Evolutionary conservation across 306 rosid genomes (phyloP), one percentile per base, ranked within the genome.

Genomic region (Urtica urens): DNA sequence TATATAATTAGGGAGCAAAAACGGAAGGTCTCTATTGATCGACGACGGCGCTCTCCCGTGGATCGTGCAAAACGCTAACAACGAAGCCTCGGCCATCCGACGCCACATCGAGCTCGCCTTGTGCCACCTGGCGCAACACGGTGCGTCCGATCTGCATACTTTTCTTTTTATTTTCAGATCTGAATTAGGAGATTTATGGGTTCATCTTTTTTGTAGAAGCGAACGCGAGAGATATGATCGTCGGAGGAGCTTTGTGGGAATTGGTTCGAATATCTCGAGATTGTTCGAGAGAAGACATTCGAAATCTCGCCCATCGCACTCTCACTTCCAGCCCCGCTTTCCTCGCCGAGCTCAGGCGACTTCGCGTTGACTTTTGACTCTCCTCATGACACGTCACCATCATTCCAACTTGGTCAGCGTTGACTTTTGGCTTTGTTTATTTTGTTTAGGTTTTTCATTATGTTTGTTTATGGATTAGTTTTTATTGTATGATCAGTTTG

Each of bases 51-150:
- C 92, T 51, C 94, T 90, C 65, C 61, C 95, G 57, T 90, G 99
- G 99, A 85, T 90, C 49, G 95, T 90, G 25, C 87, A 85, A 74
- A 85, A 85, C 65, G 94, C 99, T 29, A 90, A 85, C 59, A 85
- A 77, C 26, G 95, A 85, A 43, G 95, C 93, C 57, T 73, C 99
- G 0, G 71, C 95, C 25, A 76, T 85, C 56, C 82, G 80, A 74
- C 96, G 96, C 53, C 99, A 85, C 49, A 78, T 80, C 38, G 99
- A 92, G 63, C 96, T 92, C 42, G 96, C 99, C 52, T 87, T 92
- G 16, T 92, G 99, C 62, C 99, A 92, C 70, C 71, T 92, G 41
- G 96, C 99, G 19, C 99, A 92, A 58, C 87, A 85, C 46, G 99
- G 99, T 92, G 50, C 61, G 38, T 46, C 15, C 19, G 23, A 39